Conservation (phyloP, 257 asterid genomes). For the Petunia secreta region DNA sequence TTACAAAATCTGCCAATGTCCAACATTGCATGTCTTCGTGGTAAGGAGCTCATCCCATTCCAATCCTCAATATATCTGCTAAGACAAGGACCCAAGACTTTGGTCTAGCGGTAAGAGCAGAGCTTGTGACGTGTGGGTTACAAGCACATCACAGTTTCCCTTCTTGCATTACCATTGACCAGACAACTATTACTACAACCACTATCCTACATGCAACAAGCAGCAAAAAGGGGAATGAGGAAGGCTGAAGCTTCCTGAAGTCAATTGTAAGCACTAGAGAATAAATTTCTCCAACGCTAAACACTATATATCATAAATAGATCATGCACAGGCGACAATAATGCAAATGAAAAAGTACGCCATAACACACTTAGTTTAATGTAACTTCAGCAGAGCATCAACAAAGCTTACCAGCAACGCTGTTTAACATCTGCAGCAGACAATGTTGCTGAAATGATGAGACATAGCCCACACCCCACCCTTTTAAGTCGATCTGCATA, state of each 20-base stretch:
- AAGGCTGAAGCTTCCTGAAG: slow-evolving; percentile 19
- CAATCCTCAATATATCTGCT: too few species aligned
- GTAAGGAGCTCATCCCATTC: too few species aligned
- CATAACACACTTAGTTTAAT: slow-evolving; percentile 22
- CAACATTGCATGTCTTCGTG: too few species aligned
- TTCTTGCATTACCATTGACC: slow-evolving; percentile 15
- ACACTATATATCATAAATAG: background rate
- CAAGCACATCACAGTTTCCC: background rate
- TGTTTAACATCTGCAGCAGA: slow-evolving; percentile 92
- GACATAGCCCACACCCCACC: slow-evolving; percentile 96
- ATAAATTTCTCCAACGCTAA: background rate
- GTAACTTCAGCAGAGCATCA: slow-evolving; percentile 18
- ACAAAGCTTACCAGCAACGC: slow-evolving; percentile 86
- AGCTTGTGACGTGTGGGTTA: too few species aligned
- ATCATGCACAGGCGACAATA: background rate
- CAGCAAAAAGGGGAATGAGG: background rate
- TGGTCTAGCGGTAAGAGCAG: too few species aligned
- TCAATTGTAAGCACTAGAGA: slow-evolving; percentile 7
- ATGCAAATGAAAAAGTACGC: background rate
- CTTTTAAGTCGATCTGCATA: slow-evolving; percentile 94
- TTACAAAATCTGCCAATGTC: background rate
- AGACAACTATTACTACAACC: background rate
- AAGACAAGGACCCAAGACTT: too few species aligned
- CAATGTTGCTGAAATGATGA: slow-evolving; percentile 95
- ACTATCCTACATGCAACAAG: background rate